Base-by-base conservation (phyloP, 352 stramenopile genomes). In the Phytopythium boreale region DNA sequence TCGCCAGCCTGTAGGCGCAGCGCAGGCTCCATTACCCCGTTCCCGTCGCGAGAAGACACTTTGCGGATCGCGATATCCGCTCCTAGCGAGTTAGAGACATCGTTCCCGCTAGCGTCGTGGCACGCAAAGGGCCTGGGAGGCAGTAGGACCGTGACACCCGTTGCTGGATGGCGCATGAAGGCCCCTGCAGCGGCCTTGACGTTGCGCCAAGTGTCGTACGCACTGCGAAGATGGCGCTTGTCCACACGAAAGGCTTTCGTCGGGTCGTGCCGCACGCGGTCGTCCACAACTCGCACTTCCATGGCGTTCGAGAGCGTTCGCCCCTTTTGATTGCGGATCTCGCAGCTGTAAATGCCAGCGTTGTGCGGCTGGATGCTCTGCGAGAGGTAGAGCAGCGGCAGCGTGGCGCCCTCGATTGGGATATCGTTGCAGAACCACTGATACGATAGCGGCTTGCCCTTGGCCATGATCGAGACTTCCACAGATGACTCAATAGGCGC, bases 381-480 rank as follows among this genome's bases (percentile, higher is more conserved):
- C 0, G 84, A 79, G 34, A 92, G 63, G 43, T 81, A 79, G 15
- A 90, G 62, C 20, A 77, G 74, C 1, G 79, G 43, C 43, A 85
- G 70, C 0, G 74, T 89, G 14, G 78, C 82, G 1, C 68, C 69
- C 0, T 75, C 62, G 20, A 92, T 66, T 0, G 60, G 43, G 17
- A 7, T 56, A 52, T 14, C 59, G 64, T 56, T 88, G 59, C 15
- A 43, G 43, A 80, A 89, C 84, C 84, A 93, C 59, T 90, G 82
- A 37, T 90, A 93, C 4, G 27, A 63, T 0, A 93, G 66, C 15
- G 82, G 84, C n/a, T 93, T 82, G 15, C 84, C 84, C 53, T 85
- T 85, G 11, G 75, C 82, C 47, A 75, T 59, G 26, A 92, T 64
- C 20, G 59, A 68, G 0, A 90, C 56, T 56, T 84, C 63, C 0